A percentile compares a stretch with the other conserved stretches of the same genome.
phyloP scores from a whole-genome alignment of 495 filamentous ascomycete genomes.

The Tuber brumale region DNA sequence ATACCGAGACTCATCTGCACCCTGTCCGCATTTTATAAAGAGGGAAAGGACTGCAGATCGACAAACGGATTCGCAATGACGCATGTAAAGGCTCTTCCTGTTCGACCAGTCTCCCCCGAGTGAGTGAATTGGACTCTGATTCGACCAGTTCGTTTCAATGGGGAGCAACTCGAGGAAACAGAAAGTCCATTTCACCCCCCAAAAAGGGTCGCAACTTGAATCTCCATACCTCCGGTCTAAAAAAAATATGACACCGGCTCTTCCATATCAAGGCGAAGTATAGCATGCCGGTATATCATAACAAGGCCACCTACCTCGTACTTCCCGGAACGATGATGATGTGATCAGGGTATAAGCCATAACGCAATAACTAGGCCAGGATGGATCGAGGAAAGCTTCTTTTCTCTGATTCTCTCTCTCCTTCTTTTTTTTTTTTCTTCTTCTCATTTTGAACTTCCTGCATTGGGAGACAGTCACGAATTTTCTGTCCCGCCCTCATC shows the following conservation, averaged over 20 bases:
- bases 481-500: neutral
- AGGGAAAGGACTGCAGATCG: neutral
- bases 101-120: neutral
- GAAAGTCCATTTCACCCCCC: neutral
- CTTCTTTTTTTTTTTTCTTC: neutral
- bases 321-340: neutral
- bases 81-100: slow-evolving; percentile 9
- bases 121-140: neutral
- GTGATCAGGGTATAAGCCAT: neutral
- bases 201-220: neutral
- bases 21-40: neutral
- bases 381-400: neutral
- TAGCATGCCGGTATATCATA: neutral
- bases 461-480: neutral
- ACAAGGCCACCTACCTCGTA: neutral
- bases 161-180: neutral
- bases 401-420: neutral
- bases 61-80: slow-evolving; percentile 15
- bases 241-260: slow-evolving; percentile 1
- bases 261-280: neutral
- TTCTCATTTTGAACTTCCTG: neutral
- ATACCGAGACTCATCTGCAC: slow-evolving; percentile 3
- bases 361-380: neutral
- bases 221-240: neutral
- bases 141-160: neutral